A percentile compares a stretch with the other conserved stretches of the same genome.
These are phyloP conservation scores for Tetrapyrgos nigripes DNA, from an alignment of 1,284 basidiomycete genomes.

Conservation along the genomic window DNA sequence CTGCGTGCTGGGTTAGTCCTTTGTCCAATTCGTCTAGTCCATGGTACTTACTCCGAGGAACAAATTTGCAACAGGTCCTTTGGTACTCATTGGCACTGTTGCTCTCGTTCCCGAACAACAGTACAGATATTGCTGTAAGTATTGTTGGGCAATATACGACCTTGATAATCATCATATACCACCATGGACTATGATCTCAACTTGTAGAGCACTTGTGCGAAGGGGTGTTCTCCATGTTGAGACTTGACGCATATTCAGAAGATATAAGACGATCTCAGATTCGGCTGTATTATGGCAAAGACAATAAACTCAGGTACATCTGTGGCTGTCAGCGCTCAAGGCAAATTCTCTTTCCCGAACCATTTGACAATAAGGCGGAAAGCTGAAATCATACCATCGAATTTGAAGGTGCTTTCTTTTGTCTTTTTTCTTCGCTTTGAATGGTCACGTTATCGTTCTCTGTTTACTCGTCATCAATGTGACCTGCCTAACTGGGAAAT, in stretches of 20 bases:
- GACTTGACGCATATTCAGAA: neutral
- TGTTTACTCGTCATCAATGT: neutral
- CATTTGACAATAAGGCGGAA: neutral
- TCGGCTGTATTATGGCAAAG: neutral
- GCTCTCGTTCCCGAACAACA: too few relatives aligned
- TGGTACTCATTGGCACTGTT: too few relatives aligned
- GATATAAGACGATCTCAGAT: neutral
- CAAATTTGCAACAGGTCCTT: too few relatives aligned
- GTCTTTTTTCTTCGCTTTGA: neutral
- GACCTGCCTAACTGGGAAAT: neutral
- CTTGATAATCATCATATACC: too few relatives aligned
- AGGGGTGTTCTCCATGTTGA: neutral
- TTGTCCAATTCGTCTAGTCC: too few relatives aligned
- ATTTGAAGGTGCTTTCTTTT: neutral
- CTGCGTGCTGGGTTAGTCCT: too few relatives aligned
- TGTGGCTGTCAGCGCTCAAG: neutral
- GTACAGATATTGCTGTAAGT: too few relatives aligned
- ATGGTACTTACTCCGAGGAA: too few relatives aligned
- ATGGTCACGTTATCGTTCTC: neutral
- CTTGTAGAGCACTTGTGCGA: neutral
- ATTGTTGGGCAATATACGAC: too few relatives aligned
- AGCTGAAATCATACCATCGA: neutral
- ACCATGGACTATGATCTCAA: too few relatives aligned
- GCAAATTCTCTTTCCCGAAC: neutral
- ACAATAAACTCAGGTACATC: neutral